Evolutionary conservation across 1,139 yeast genomes (phyloP).

Genomic region (Suhomyces anneliseae): DNA sequence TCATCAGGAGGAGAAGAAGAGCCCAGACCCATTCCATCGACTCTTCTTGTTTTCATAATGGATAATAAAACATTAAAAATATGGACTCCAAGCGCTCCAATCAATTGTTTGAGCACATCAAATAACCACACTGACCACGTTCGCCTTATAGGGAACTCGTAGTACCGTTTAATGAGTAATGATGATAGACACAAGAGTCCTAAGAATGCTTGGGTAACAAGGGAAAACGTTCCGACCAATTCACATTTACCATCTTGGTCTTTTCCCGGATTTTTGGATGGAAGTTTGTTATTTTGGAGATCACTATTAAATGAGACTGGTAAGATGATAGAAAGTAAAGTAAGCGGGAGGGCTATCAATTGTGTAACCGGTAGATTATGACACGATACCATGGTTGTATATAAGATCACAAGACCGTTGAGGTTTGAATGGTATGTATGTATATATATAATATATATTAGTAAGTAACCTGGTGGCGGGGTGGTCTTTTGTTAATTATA

Average conservation of each 20-base stretch:
- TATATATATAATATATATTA: too few species aligned
- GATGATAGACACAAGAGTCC: conserved; percentile 78
- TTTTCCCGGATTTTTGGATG: conserved; percentile 3
- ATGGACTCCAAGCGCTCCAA: conserved; percentile 86
- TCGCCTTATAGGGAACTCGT: conserved; percentile 76
- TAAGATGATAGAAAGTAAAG: conserved; percentile 8
- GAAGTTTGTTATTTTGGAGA: neutral
- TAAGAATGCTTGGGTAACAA: conserved; percentile 61
- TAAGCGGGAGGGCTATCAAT: conserved; percentile 11
- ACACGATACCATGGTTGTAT: conserved; percentile 4
- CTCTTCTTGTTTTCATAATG: conserved; percentile 42
- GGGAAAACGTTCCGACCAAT: conserved; percentile 69
- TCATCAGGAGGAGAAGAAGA: conserved; percentile 6
- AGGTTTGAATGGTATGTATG: neutral
- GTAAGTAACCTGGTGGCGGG: too few species aligned
- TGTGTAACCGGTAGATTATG: conserved; percentile 9
- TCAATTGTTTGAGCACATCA: conserved; percentile 85
- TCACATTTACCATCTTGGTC: conserved; percentile 47
- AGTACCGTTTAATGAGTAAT: conserved; percentile 69
- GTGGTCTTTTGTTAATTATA: too few species aligned
- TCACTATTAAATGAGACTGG: conserved; percentile 10
- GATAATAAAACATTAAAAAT: conserved; percentile 74
- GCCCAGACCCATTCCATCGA: conserved; percentile 3
- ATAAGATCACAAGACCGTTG: neutral
- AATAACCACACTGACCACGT: conserved; percentile 88